Evolutionary conservation across 768 basidiomycete species (phyloP).

Genomic region (Aureoboletus auriporus): DNA sequence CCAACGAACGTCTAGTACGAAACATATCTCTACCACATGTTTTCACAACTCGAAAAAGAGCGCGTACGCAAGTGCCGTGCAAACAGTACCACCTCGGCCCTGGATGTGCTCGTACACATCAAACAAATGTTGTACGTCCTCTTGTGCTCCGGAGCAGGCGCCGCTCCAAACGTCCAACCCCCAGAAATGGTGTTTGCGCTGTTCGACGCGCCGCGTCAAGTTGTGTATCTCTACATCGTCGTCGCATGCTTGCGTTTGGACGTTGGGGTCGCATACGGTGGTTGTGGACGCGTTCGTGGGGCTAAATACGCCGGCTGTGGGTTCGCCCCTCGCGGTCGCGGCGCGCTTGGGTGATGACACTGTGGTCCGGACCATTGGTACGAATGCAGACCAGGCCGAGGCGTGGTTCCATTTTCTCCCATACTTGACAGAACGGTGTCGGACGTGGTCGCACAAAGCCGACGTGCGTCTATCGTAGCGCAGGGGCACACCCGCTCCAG

Average conservation of each 20-base stretch:
- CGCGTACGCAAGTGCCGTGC: not conserved
- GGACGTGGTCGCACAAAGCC: conserved; percentile 50
- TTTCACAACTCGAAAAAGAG: conserved; percentile 18
- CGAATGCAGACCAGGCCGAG: conserved; percentile 14
- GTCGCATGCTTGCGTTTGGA: conserved; percentile 45
- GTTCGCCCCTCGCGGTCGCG: not conserved
- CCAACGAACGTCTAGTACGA: conserved; percentile 25
- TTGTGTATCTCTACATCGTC: conserved; percentile 40
- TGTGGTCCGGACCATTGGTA: conserved; percentile 11
- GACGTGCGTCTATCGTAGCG: conserved; percentile 24
- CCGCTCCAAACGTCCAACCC: conserved; percentile 1
- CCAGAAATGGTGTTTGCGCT: conserved; percentile 14
- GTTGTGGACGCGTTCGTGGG: conserved; percentile 47
- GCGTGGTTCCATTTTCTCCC: conserved; percentile 53
- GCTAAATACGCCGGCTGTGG: conserved; percentile 22
- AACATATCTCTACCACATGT: conserved; percentile 22
- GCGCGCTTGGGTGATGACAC: not conserved
- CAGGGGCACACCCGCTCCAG: not conserved
- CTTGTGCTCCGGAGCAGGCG: conserved; percentile 14
- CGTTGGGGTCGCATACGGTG: conserved; percentile 36
- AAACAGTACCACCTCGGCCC: not conserved
- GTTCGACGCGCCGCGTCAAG: conserved; percentile 7
- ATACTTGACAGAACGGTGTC: conserved; percentile 49
- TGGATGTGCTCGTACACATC: conserved; percentile 23
- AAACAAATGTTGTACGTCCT: conserved; percentile 31